Evolutionary conservation across 176 grass and related monocot species (phyloP).

Genomic region (Cenchrus purpureus): DNA sequence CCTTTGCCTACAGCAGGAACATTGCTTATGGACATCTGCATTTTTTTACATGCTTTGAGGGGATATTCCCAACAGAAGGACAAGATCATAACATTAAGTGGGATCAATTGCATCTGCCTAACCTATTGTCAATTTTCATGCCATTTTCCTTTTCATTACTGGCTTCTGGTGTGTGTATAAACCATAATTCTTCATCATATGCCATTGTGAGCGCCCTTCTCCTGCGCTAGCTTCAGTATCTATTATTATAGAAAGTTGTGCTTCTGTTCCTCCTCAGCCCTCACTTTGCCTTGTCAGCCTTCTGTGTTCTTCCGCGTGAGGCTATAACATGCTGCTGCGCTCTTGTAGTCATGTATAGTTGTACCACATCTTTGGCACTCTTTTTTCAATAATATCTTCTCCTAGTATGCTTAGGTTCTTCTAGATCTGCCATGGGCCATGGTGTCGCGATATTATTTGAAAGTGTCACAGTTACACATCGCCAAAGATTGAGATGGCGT

Average conservation of each 20-base stretch:
- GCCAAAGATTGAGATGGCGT: background rate
- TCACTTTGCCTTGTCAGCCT: background rate
- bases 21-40: background rate
- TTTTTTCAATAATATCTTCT: slow-evolving; percentile 24
- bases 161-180: background rate
- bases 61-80: background rate
- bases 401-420: background rate
- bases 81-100: background rate
- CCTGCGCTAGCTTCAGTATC: background rate
- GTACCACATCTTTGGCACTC: background rate
- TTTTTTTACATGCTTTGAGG: slow-evolving; percentile 24
- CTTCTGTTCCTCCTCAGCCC: background rate
- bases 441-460: background rate
- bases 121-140: background rate
- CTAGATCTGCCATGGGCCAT: background rate
- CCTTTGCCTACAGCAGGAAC: background rate
- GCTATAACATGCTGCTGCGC: slow-evolving; percentile 24
- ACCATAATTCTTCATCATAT: background rate
- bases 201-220: background rate
- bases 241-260: slow-evolving; percentile 16
- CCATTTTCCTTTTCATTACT: slow-evolving; percentile 12
- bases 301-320: background rate
- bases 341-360: background rate
- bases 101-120: background rate
- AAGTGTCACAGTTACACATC: background rate